Evolutionary conservation across 2,329 filamentous ascomycete genomes (phyloP), one percentile per base, ranked within the genome.

Genomic region (Tetracladium maxilliforme): DNA sequence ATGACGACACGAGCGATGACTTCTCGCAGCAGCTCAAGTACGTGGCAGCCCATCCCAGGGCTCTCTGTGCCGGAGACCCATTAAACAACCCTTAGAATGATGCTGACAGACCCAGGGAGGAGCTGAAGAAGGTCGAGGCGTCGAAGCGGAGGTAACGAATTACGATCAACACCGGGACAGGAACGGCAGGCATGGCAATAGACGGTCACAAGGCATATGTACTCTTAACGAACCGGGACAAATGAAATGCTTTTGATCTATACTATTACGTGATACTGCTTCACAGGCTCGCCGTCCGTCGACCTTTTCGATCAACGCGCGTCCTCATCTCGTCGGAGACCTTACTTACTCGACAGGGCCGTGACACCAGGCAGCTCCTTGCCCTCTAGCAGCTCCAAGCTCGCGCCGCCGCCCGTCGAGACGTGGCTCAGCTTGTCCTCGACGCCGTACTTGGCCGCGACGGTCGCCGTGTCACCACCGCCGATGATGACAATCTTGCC

Each of bases 401-500:
- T 87, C 39, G 90, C 90, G 59, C 90, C 90, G 47, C 90, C 90
- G 41, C 90, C 90, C 16, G 90, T 98, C 25, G 84, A 93, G 35
- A 98, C 90, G 62, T 98, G 90, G 64, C 84, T 94, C 48, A 95
- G 70, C 73, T 95, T 92, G 57, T 82, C 74, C 68, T 98, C 90
- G 35, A 82, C 87, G 28, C 76, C 76, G 54, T 93, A 98, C 68
- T 98, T 94, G 53, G 86, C 87, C 27, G 90, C 90, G 23, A 95
- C 90, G 32, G 90, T 98, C 25, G 90, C 90, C 25, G 90, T 98
- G 58, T 98, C 90, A 56, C 90, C 90, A 54, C 90, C 90, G 34
- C 90, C 90, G 37, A 98, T 94, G 59, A 98, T 95, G 52, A 95
- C 90, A 44, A 90, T 93, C 66, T 90, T 86, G n/a, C n/a, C n/a